phyloP scores from a whole-genome alignment of 768 basidiomycete genomes.

The Xerocomellus amylosporus region DNA sequence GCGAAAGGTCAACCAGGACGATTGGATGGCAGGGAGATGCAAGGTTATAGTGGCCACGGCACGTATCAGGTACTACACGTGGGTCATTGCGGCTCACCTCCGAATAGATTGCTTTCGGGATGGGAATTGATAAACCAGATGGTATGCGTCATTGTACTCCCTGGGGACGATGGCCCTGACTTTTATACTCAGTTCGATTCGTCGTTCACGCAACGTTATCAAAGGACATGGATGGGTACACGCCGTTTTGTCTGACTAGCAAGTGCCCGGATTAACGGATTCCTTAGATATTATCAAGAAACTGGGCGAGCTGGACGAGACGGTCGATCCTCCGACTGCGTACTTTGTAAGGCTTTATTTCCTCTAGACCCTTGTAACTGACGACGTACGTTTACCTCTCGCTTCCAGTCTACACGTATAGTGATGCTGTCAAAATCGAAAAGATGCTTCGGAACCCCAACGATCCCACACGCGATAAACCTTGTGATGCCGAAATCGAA shows the following conservation, averaged over 20 bases:
- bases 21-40: conserved; percentile 72
- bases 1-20: conserved; percentile 56
- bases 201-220: conserved; percentile 89
- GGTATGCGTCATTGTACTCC: conserved; percentile 39
- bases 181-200: conserved; percentile 64
- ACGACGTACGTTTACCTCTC: not conserved
- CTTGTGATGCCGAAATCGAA: conserved; percentile 51
- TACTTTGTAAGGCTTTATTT: conserved; percentile 63
- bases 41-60: conserved; percentile 94
- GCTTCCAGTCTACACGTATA: conserved; percentile 58
- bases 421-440: conserved; percentile 54
- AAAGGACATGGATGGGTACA: conserved; percentile 78
- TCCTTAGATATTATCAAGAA: conserved; percentile 82
- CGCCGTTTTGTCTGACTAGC: conserved; percentile 1
- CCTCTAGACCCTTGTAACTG: not conserved
- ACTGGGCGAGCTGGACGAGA: conserved; percentile 97
- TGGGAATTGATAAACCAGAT: conserved; percentile 91
- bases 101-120: conserved; percentile 87
- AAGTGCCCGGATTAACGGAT: not conserved
- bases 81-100: not conserved
- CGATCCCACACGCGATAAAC: conserved; percentile 32
- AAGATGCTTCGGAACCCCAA: conserved; percentile 59
- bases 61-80: conserved; percentile 20
- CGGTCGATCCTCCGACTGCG: conserved; percentile 76
- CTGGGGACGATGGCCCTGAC: not conserved